phyloP scores from a whole-genome alignment of 2,329 filamentous ascomycete genomes.

The Sporothrix dimorphospora region DNA sequence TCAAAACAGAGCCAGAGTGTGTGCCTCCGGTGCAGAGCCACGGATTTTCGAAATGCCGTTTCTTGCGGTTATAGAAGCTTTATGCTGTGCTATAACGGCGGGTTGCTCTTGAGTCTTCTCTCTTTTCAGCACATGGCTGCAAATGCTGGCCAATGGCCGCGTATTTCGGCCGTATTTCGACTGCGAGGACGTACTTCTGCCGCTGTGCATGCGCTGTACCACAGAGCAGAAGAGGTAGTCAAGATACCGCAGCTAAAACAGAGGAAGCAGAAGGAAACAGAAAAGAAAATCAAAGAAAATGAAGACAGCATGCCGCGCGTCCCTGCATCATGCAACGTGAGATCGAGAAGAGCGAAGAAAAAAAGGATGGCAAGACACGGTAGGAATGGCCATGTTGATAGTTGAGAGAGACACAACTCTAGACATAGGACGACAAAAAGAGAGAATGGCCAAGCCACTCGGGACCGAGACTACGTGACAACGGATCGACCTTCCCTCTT shows the following conservation, averaged over 20 bases:
- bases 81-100: not conserved
- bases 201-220: not conserved
- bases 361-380: not conserved
- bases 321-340: conserved; percentile 17
- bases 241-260: not conserved
- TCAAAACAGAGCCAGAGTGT: not conserved
- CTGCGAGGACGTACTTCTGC: not conserved
- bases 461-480: not conserved
- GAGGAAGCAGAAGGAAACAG: not conserved
- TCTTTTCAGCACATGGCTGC: not conserved
- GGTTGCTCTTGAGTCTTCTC: not conserved
- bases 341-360: not conserved
- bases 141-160: not conserved
- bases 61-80: not conserved
- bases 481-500: too few species aligned
- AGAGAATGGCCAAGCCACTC: conserved; percentile 16
- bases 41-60: not conserved
- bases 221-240: not conserved
- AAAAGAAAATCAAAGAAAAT: not conserved
- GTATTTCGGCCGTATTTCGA: not conserved
- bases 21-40: not conserved
- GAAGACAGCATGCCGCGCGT: conserved; percentile 4
- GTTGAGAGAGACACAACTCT: not conserved
- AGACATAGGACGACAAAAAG: not conserved
- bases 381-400: not conserved